A percentile compares a stretch with the other conserved stretches of the same genome.
These are phyloP conservation scores for Otatea glauca DNA, from an alignment of 176 grass and related monocot genomes.

Conservation along the genomic window DNA sequence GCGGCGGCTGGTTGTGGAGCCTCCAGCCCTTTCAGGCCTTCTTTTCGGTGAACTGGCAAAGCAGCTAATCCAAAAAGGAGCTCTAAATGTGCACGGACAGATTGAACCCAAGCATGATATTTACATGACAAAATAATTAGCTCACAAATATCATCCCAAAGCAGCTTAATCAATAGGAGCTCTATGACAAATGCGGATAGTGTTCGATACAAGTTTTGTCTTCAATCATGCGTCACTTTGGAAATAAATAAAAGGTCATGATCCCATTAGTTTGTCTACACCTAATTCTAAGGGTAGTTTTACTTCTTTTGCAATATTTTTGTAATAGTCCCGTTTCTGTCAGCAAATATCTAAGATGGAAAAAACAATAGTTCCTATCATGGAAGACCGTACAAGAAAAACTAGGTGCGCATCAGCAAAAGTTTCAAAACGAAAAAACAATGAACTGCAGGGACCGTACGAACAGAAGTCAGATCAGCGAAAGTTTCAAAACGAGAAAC, in stretches of 20 bases:
- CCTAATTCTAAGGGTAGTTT: background rate
- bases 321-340: background rate
- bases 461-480: conserved; percentile 22
- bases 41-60: conserved; percentile 12
- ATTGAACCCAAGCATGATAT: background rate
- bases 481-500: background rate
- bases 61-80: background rate
- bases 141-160: background rate
- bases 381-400: too few relatives aligned
- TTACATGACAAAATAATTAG: background rate
- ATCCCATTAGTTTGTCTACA: background rate
- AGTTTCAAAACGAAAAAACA: background rate
- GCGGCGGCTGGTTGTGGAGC: conserved; percentile 39
- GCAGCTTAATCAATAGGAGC: background rate
- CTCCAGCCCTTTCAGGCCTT: conserved; percentile 36
- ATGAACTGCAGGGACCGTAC: conserved; percentile 38
- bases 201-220: background rate
- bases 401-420: background rate
- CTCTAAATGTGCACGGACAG: background rate
- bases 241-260: conserved; percentile 16
- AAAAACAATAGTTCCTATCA: too few relatives aligned
- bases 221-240: background rate
- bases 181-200: background rate
- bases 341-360: background rate
- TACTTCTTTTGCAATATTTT: background rate